Conservation (phyloP, 441 rosid species). For the Erodium moschatum region DNA sequence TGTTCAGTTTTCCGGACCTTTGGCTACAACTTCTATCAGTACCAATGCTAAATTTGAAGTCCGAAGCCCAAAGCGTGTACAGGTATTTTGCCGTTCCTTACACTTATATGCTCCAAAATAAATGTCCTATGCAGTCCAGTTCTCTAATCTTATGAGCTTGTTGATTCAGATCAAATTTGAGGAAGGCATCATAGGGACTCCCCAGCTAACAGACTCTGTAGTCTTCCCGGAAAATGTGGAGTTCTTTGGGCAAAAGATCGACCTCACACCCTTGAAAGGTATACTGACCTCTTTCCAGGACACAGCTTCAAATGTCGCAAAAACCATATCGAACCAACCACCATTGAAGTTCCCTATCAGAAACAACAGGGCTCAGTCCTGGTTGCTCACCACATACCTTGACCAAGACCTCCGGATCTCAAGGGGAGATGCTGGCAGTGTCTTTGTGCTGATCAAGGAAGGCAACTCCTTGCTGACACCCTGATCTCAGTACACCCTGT, state of each 20-base stretch:
- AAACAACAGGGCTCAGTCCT: conserved; percentile 56
- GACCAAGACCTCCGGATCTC: conserved; percentile 85
- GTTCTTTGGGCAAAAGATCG: conserved; percentile 67
- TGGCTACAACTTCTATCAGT: conserved; percentile 64
- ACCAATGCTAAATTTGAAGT: conserved; percentile 89
- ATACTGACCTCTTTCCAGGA: conserved; percentile 66
- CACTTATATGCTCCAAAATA: not conserved
- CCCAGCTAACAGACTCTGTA: conserved; percentile 77
- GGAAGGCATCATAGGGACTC: conserved; percentile 87
- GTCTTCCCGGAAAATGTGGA: conserved; percentile 70
- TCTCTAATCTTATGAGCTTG: not conserved
- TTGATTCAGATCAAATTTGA: conserved; percentile 60
- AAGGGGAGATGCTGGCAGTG: conserved; percentile 78
- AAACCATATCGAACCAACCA: conserved; percentile 85
- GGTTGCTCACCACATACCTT: conserved; percentile 90
- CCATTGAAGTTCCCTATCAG: conserved; percentile 69
- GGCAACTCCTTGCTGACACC: conserved; percentile 59
- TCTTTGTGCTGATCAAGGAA: conserved; percentile 82
- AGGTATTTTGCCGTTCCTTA: conserved; percentile 33
- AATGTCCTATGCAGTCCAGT: too few relatives aligned
- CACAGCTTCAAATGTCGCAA: conserved; percentile 74
- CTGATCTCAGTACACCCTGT: conserved; percentile 13
- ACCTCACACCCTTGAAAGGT: conserved; percentile 70
- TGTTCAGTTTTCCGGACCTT: conserved; percentile 66
- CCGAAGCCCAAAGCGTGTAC: conserved; percentile 85